Conservation (phyloP, 108 stramenopile species). For the Nitzschia sp. region DNA sequence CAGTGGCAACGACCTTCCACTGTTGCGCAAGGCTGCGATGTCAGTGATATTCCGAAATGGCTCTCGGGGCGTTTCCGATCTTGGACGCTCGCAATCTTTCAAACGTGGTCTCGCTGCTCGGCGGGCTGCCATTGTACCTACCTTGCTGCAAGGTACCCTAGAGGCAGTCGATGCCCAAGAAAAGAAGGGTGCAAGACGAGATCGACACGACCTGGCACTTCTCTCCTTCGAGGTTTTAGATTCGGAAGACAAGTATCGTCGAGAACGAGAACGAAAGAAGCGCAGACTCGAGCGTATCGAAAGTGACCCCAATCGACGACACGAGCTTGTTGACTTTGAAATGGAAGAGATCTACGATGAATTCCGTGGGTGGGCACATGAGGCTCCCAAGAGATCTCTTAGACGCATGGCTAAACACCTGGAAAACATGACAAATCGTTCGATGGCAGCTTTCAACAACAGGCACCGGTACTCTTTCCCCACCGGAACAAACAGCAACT, state of each 20-base stretch:
- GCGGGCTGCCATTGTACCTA: constrained; percentile 51
- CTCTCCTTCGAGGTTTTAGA: constrained; percentile 29
- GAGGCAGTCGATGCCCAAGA: constrained; percentile 40
- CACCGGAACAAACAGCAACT: not conserved
- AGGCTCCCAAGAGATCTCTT: constrained; percentile 5
- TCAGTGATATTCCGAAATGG: constrained; percentile 54
- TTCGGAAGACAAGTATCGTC: constrained; percentile 13
- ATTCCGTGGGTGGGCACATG: not conserved
- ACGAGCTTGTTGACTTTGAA: constrained; percentile 4
- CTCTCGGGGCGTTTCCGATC: constrained; percentile 43
- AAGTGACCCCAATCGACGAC: constrained; percentile 4
- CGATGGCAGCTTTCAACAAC: not conserved
- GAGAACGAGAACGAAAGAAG: constrained; percentile 28
- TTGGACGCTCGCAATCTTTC: constrained; percentile 49
- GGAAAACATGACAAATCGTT: not conserved
- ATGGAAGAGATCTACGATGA: constrained; percentile 12
- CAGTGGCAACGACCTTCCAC: constrained; percentile 66
- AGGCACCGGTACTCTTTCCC: not conserved
- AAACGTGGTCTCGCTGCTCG: constrained; percentile 47
- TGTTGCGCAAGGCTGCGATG: constrained; percentile 77
- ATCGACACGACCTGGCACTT: not conserved
- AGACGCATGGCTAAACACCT: constrained; percentile 14
- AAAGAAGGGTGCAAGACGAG: constrained; percentile 17
- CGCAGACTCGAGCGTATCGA: constrained; percentile 20
- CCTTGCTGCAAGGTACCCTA: constrained; percentile 61